phyloP scores from a whole-genome alignment of 2,329 filamentous ascomycete species.

The Aureobasidium pullulans region DNA sequence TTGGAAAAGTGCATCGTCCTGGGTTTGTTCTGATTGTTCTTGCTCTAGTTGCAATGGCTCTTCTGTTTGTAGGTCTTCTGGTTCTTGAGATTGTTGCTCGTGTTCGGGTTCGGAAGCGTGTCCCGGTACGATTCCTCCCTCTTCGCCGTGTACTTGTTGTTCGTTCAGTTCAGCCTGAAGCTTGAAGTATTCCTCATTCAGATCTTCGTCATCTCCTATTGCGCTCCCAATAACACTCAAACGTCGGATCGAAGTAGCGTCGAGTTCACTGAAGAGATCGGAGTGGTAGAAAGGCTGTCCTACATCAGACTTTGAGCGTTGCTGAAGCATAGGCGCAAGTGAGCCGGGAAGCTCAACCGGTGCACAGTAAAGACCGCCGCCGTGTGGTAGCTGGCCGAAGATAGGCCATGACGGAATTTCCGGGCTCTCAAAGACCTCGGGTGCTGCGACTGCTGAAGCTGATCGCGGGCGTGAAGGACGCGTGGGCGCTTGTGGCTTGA shows the following conservation, averaged over 20 bases:
- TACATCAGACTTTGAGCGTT: slow-evolving; percentile 4
- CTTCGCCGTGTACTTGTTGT: not conserved
- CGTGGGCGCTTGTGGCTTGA: slow-evolving; percentile 9
- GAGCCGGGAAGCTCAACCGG: slow-evolving; percentile 6
- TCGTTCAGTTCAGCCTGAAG: not conserved
- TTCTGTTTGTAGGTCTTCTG: not conserved
- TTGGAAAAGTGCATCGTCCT: not conserved
- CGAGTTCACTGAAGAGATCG: slow-evolving; percentile 9
- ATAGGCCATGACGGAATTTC: slow-evolving; percentile 1
- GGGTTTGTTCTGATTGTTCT: not conserved
- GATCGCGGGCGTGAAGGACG: slow-evolving; percentile 6
- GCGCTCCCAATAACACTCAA: slow-evolving; percentile 2
- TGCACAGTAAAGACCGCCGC: slow-evolving; percentile 1
- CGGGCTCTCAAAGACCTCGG: slow-evolving; percentile 4
- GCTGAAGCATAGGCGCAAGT: not conserved
- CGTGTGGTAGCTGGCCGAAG: not conserved
- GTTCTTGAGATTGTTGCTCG: not conserved
- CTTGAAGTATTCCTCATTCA: not conserved
- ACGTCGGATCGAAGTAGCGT: slow-evolving; percentile 5
- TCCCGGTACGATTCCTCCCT: not conserved
- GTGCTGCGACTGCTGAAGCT: slow-evolving; percentile 12
- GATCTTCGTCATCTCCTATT: not conserved
- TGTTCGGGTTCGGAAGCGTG: not conserved
- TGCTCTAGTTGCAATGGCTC: not conserved
- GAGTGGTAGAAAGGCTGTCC: not conserved